Base-by-base conservation (phyloP, 1,284 basidiomycete species). In the Puccinia brachypodii region DNA sequence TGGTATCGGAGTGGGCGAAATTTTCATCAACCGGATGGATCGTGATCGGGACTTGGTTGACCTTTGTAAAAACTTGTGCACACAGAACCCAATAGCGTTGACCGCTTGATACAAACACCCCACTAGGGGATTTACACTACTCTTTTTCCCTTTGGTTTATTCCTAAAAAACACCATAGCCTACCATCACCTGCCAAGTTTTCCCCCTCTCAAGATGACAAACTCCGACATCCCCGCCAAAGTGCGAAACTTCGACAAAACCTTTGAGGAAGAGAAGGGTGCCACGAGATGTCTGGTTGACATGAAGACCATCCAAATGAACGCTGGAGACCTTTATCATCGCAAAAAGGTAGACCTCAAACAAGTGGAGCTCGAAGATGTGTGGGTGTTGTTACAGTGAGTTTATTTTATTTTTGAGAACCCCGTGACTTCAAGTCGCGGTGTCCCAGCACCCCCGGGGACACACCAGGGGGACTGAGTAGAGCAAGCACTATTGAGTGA, bases 331-430 rank as follows among this genome's bases (percentile, higher is more conserved):
- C 89, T 98, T 40, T 97, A 96, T 88, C 94, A 96, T 89, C 96
- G 96, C 89, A 95, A 98, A 89, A 98, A 98, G 89, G 96, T 98
- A 88, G 96, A 98, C 88, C 90, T 98, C 82, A 96, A 98, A 89
- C 96, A 94, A 72, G 92, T 98, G 86, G 93, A 95, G 85, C 93
- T 98, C 87, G 95, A 96, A 85, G 95, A 98, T 86, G 95, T 98
- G 88, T 96, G 96, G 91, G 94, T 92, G 84, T 92, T 98, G 83
- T 92, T 98, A 80, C 95, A 98, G 88, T 96, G 91, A 85, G 89
- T 90, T n/a, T n/a, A n/a, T n/a, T n/a, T n/a, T n/a, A n/a, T n/a
- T n/a, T n/a, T n/a, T n/a, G n/a, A n/a, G n/a, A n/a, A n/a, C n/a
- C n/a, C n/a, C n/a, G n/a, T n/a, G n/a, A n/a, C n/a, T n/a, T n/a